Percentiles rank a stretch among this genome's conserved stretches.
phyloP scores from a whole-genome alignment of 2,329 filamentous ascomycete species.

The Xylariaceae sp. region DNA sequence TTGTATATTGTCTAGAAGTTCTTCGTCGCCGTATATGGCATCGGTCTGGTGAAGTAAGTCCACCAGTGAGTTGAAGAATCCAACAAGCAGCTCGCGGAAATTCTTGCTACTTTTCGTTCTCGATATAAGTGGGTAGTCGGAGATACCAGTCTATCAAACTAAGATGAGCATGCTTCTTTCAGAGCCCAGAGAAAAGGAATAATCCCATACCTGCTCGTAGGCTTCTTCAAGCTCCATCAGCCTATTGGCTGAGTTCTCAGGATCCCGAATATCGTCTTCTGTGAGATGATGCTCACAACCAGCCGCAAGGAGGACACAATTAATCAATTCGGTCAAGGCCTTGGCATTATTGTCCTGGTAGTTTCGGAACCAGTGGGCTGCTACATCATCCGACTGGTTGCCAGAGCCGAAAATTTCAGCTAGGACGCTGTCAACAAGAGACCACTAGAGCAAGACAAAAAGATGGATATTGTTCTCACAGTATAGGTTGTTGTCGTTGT shows the following conservation, averaged over 20 bases:
- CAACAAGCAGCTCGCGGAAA: constrained; percentile 72
- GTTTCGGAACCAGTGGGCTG: constrained; percentile 56
- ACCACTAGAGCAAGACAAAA: background rate
- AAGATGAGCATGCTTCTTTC: constrained; percentile 29
- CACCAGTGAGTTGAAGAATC: constrained; percentile 75
- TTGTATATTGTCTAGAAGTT: constrained; percentile 82
- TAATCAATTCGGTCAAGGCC: constrained; percentile 60
- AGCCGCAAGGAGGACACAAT: constrained; percentile 64
- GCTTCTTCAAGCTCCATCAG: constrained; percentile 82
- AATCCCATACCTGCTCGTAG: constrained; percentile 65
- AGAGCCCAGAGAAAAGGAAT: background rate
- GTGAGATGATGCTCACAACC: constrained; percentile 78
- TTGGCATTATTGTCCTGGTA: constrained; percentile 52
- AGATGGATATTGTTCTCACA: constrained; percentile 38
- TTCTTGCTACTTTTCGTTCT: constrained; percentile 70
- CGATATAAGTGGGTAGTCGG: constrained; percentile 88
- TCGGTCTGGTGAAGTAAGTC: constrained; percentile 77
- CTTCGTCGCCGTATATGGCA: constrained; percentile 69
- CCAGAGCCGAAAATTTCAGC: constrained; percentile 62
- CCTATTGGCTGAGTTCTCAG: constrained; percentile 76
- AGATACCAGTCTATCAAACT: constrained; percentile 62
- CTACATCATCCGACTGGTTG: constrained; percentile 52
- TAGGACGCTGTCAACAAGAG: constrained; percentile 33
- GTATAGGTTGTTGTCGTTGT: constrained; percentile 52
- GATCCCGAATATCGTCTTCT: constrained; percentile 79